These are phyloP conservation scores for Thozetella sp. DNA, from an alignment of 495 filamentous ascomycete genomes.

Conservation along the genomic window DNA sequence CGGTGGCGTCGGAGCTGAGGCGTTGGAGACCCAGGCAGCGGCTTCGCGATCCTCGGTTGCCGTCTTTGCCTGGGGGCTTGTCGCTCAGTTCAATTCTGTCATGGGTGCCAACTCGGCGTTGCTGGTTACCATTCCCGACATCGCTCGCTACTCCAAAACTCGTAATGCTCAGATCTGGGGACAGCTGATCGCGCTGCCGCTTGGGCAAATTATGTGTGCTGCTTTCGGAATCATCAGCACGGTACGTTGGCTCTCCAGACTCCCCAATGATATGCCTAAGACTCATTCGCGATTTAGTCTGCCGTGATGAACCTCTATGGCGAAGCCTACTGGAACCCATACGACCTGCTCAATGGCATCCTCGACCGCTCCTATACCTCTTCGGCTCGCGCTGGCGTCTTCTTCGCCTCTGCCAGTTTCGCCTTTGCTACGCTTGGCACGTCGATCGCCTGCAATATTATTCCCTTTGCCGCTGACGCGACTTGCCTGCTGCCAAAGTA, in stretches of 20 bases:
- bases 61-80: not conserved
- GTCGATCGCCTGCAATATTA: slow-evolving; percentile 1
- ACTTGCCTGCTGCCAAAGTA: not conserved
- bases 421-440: not conserved
- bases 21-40: not conserved
- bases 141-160: not conserved
- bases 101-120: not conserved
- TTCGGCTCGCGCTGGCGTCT: not conserved
- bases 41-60: not conserved
- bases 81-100: not conserved
- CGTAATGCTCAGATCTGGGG: not conserved
- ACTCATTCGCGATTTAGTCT: too few relatives aligned
- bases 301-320: not conserved
- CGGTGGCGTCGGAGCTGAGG: not conserved
- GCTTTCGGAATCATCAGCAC: slow-evolving; percentile 1
- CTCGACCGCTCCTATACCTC: slow-evolving; percentile 2
- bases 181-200: not conserved
- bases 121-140: not conserved
- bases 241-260: not conserved
- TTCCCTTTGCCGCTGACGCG: not conserved
- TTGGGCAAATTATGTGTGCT: not conserved
- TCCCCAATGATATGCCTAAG: too few relatives aligned
- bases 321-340: not conserved
- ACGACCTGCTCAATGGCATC: slow-evolving; percentile 2
- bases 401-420: not conserved